These are phyloP conservation scores for Hypoxylon sp. DNA, from an alignment of 2,329 filamentous ascomycete genomes.

Conservation along the genomic window DNA sequence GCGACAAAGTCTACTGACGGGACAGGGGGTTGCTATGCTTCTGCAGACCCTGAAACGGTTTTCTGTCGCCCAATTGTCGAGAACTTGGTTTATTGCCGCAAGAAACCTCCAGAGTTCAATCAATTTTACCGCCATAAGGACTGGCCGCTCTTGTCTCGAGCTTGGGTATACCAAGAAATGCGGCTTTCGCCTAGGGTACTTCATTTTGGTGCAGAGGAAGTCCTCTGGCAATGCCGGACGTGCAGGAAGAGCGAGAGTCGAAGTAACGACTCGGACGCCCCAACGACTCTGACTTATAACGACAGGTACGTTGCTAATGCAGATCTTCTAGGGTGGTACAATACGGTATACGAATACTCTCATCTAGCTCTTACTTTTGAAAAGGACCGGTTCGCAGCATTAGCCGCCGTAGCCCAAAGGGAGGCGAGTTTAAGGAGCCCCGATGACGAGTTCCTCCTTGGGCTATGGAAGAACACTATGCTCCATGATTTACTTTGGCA, in stretches of 20 bases:
- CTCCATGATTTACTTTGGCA: constrained; percentile 7
- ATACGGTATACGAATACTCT: constrained; percentile 7
- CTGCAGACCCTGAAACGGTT: constrained; percentile 1
- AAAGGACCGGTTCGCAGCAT: background rate
- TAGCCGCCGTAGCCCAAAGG: constrained; percentile 3
- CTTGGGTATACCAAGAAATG: constrained; percentile 12
- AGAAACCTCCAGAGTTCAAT: constrained; percentile 9
- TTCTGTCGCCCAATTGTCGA: background rate
- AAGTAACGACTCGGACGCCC: constrained; percentile 6
- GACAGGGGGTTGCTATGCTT: constrained; percentile 3
- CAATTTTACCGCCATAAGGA: constrained; percentile 4
- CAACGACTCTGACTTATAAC: constrained; percentile 7
- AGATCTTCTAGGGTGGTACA: constrained; percentile 3
- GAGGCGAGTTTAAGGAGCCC: constrained; percentile 2
- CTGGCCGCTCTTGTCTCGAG: constrained; percentile 3
- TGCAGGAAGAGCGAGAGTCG: constrained; percentile 10
- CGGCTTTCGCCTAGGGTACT: constrained; percentile 12
- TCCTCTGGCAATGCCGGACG: constrained; percentile 8
- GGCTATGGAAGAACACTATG: constrained; percentile 6
- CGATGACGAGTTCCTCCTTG: background rate
- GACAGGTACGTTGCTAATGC: background rate
- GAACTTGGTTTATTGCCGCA: constrained; percentile 7
- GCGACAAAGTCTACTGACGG: constrained; percentile 5
- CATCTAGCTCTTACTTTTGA: constrained; percentile 10
- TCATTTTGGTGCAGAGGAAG: constrained; percentile 7